Evolutionary conservation across 108 stramenopile species (phyloP).

Genomic region (Thalassiosira profunda): DNA sequence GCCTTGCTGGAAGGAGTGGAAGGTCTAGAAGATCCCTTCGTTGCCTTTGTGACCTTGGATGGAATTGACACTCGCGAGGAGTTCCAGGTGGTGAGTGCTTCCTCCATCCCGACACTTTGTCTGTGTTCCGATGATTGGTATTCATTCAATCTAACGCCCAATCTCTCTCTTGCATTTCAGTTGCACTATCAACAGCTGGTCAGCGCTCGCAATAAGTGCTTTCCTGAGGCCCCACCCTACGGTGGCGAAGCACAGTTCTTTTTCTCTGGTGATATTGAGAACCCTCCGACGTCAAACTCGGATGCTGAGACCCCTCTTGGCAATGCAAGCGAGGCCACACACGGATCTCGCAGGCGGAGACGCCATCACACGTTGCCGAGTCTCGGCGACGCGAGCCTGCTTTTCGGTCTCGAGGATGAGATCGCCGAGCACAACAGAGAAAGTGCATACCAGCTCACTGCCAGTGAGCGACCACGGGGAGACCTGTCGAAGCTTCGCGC

Average conservation of each 20-base stretch:
- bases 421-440: slow-evolving; percentile 15
- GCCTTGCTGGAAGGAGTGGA: slow-evolving; percentile 69
- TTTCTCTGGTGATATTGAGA: slow-evolving; percentile 6
- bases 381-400: slow-evolving; percentile 29
- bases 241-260: slow-evolving; percentile 14
- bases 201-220: slow-evolving; percentile 44
- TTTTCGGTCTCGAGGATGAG: slow-evolving; percentile 10
- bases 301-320: background rate
- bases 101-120: no score
- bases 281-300: background rate
- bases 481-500: no score
- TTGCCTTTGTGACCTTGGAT: slow-evolving; percentile 58
- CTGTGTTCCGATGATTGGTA: no score
- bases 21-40: slow-evolving; percentile 85
- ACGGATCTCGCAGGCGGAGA: slow-evolving; percentile 3
- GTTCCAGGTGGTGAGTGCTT: slow-evolving; percentile 35
- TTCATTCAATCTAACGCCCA: no score
- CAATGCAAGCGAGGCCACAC: slow-evolving; percentile 24
- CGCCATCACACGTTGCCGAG: background rate
- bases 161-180: no score
- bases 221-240: slow-evolving; percentile 47
- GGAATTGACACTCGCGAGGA: slow-evolving; percentile 67
- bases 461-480: no score
- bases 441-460: slow-evolving; percentile 18
- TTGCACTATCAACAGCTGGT: slow-evolving; percentile 56